These are phyloP conservation scores for Yarrowia sp. DNA, from an alignment of 805 yeast genomes.

Conservation along the genomic window DNA sequence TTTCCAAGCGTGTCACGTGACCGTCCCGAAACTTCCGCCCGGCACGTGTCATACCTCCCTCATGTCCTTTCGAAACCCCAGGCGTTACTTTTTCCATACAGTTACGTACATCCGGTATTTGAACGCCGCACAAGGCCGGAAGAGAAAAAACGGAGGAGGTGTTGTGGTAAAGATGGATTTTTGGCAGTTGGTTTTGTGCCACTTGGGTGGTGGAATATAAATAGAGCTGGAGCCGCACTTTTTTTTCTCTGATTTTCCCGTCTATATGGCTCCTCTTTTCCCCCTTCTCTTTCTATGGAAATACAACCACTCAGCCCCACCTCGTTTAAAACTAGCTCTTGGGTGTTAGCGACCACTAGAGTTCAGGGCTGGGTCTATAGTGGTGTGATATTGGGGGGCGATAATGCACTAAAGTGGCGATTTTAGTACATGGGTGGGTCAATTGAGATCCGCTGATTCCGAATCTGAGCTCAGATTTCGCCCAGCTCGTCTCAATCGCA, in stretches of 20 bases:
- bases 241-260: too few relatives aligned
- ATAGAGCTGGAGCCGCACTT: too few relatives aligned
- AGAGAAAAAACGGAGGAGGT: too few relatives aligned
- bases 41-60: not conserved
- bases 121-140: conserved; percentile 2
- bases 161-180: not conserved
- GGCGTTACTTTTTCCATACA: conserved; percentile 17
- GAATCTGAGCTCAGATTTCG: not conserved
- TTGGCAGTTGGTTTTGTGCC: not conserved
- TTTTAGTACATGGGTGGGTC: not conserved
- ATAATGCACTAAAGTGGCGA: not conserved
- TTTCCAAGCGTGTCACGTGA: not conserved
- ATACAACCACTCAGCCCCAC: conserved; percentile 7
- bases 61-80: not conserved
- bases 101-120: not conserved
- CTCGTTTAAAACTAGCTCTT: conserved; percentile 15
- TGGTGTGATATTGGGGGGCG: not conserved
- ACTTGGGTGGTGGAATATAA: too few relatives aligned
- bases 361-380: not conserved
- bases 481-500: not conserved
- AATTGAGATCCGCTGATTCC: not conserved
- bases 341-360: not conserved
- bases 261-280: too few relatives aligned
- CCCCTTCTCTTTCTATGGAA: not conserved
- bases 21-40: not conserved